Evolutionary conservation across 2,329 filamentous ascomycete genomes (phyloP), one percentile per base, ranked within the genome.

Genomic region (Ploettnerulaceae sp.): DNA sequence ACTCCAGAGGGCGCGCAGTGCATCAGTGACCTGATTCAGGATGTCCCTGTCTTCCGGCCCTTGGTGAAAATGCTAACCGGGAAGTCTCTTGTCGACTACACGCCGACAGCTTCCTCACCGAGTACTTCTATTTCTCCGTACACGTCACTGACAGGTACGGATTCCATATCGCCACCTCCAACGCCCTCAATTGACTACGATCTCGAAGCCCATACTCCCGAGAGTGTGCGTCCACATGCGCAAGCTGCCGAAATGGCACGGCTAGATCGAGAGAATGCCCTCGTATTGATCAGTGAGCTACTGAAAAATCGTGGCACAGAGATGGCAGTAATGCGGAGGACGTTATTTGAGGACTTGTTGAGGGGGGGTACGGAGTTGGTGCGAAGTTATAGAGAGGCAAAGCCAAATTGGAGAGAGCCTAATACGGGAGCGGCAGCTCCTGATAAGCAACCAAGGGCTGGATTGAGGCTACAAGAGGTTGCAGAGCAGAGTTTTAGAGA

Each of bases 181-280:
- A 6, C 26, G 18, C 26, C 24, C 21, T 8, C 39, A 9, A 38
- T 33, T 35, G 21, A 47, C 5, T 34, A 53, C 26, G 47, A 53
- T n/a, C 28, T 33, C 31, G n/a, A 18, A 14, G 31, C 31, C 1
- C 47, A 51, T 8, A 36, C 53, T 1, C 54, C 56, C 5, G 48
- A 59, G 21, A 48, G 34, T 11, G 35, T 44, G 2, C 47, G 53
- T 33, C 58, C 61, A 2, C 42, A 58, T 24, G 46, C 55, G 1
- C 57, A 61, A 35, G 57, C 57, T 1, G 71, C 68, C 1, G 68
- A 67, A 33, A 74, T 75, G 67, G 64, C 66, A 1, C 69, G 69
- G 49, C 67, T 77, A 5, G 79, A 83, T 55, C 69, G 77, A 7
- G 79, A 82, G 61, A 84, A 84, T 51, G 77, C 71, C 0, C 63